A percentile compares a stretch with the other conserved stretches of the same genome.
Conservation (phyloP, 352 stramenopile species). For the Pythium rhizo-oryzae region DNA sequence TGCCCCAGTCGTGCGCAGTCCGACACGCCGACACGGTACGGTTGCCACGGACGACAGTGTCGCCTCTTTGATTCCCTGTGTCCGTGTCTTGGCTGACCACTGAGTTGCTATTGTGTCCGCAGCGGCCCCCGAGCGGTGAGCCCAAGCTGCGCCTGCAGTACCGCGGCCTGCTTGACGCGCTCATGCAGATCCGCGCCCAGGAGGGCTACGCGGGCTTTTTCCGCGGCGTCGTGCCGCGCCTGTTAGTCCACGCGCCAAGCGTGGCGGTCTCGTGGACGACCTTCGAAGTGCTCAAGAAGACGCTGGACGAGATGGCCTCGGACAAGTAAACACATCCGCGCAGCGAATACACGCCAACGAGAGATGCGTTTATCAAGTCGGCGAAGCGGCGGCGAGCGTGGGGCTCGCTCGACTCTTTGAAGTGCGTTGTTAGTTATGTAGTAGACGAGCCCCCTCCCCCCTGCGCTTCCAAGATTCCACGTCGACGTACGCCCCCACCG, state of each 20-base stretch:
- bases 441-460: conserved; percentile 4
- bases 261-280: conserved; percentile 99
- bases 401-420: background rate
- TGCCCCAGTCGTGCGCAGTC: conserved; percentile 63
- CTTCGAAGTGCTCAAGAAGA: conserved; percentile 97
- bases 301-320: conserved; percentile 53
- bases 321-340: conserved; percentile 11
- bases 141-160: conserved; percentile 75
- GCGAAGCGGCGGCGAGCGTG: background rate
- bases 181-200: conserved; percentile 90
- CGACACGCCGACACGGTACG: conserved; percentile 47
- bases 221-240: conserved; percentile 91
- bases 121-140: conserved; percentile 30
- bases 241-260: conserved; percentile 96
- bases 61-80: no score
- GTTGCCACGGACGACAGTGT: no score
- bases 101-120: conserved; percentile 5
- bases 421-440: conserved; percentile 10
- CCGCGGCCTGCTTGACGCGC: conserved; percentile 67
- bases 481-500: background rate
- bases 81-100: background rate
- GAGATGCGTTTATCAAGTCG: no score
- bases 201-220: conserved; percentile 96
- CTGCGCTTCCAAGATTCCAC: background rate
- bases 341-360: background rate